A percentile compares a stretch with the other conserved stretches of the same genome.
phyloP scores from a whole-genome alignment of 2,329 filamentous ascomycete species.

The Trichophyton rubrum region DNA sequence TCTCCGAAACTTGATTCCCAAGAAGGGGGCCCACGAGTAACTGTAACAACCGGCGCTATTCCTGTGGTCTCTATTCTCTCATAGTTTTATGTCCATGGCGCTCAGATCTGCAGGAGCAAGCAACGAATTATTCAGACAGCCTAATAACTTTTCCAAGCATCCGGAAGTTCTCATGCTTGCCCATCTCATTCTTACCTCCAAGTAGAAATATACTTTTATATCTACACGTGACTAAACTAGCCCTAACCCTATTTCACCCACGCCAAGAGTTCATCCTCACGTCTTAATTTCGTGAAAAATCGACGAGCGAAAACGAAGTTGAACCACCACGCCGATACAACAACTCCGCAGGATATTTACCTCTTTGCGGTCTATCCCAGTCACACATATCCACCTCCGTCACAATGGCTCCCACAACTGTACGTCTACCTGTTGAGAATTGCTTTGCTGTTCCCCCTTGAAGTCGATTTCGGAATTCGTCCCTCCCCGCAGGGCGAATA shows the following conservation, averaged over 20 bases:
- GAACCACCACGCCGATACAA: background rate
- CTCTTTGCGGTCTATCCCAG: slow-evolving; percentile 56
- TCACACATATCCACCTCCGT: slow-evolving; percentile 20
- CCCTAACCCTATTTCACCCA: slow-evolving; percentile 7
- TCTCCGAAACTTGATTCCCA: slow-evolving; percentile 64
- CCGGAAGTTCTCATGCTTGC: background rate
- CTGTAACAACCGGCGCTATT: background rate
- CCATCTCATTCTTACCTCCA: background rate
- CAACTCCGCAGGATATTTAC: slow-evolving; percentile 68
- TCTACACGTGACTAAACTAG: background rate
- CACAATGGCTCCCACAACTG: slow-evolving; percentile 76
- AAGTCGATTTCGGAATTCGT: slow-evolving; percentile 16
- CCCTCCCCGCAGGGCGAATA: slow-evolving; percentile 2
- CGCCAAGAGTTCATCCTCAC: slow-evolving; percentile 5
- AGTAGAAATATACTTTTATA: background rate
- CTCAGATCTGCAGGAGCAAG: too few species aligned
- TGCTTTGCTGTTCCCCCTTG: slow-evolving; percentile 85
- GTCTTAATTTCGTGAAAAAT: background rate
- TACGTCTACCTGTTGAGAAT: slow-evolving; percentile 56
- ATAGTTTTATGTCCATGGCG: too few species aligned
- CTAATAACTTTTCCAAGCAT: too few species aligned
- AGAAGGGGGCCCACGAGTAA: slow-evolving; percentile 16
- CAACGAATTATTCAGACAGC: too few species aligned
- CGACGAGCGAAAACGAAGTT: background rate
- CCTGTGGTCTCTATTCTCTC: too few species aligned